Evolutionary conservation across 192 early-diverging fungal species (phyloP).

Genomic region (Backusella australiensis): DNA sequence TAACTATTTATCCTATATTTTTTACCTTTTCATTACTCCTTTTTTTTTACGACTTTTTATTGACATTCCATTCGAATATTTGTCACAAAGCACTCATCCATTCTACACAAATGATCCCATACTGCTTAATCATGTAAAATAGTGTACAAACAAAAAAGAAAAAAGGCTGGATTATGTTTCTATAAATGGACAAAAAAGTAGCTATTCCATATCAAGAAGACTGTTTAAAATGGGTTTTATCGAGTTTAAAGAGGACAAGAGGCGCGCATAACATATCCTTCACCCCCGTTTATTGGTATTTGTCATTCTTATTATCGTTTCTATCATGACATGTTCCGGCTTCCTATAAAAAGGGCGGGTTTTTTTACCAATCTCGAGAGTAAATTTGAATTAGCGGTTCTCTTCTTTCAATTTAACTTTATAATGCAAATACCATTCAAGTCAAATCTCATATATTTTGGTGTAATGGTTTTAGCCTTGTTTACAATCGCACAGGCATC

Average conservation of each 20-base stretch:
- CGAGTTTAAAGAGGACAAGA: background rate
- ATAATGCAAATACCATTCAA: background rate
- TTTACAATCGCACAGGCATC: background rate
- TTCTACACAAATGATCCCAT: background rate
- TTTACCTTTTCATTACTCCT: background rate
- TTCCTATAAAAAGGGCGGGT: background rate
- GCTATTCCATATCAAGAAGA: background rate
- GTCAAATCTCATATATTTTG: background rate
- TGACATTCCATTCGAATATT: conserved; percentile 6
- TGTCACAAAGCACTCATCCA: background rate
- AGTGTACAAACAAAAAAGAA: background rate
- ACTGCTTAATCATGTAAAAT: background rate
- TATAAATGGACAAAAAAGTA: background rate
- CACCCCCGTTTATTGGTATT: background rate
- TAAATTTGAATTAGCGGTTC: background rate
- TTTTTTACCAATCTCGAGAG: background rate
- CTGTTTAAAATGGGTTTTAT: background rate
- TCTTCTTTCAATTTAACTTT: background rate
- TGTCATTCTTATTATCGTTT: background rate
- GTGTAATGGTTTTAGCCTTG: background rate
- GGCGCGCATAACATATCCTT: background rate
- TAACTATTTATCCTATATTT: no score
- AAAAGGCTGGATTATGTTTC: background rate
- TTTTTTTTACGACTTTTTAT: background rate
- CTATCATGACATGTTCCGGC: background rate